Evolutionary conservation across 1,139 yeast species (phyloP), one percentile per base, ranked within the genome.

Genomic region (Magnusiomyces paraingens): DNA sequence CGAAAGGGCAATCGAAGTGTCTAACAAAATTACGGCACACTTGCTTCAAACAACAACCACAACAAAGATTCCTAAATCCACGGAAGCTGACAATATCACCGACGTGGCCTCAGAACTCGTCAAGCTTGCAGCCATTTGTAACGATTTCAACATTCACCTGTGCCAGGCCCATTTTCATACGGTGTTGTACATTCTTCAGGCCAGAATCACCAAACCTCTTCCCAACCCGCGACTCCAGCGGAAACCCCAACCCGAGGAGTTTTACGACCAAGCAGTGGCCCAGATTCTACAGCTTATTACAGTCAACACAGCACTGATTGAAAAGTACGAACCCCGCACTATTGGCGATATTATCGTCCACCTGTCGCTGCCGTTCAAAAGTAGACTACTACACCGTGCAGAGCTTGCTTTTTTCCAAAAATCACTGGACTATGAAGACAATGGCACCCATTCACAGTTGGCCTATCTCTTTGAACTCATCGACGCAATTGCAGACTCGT

Each of bases 111-210:
- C 32, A 4, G 63, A 65, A 15, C 52, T 66, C 29, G 38, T 54
- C 17, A 53, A 51, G n/a, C 42, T 66, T 3, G 47, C 64, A 26
- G 59, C 57, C 15, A 45, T 50, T 1, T 67, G 73, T n/a, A 74
- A 78, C 57, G 82, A 79, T 52, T 81, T 81, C 64, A 82, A 80
- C 61, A 62, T 83, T 35, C 77, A 82, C 0, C 61, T 81, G 1
- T 72, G 75, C 52, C 88, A 83, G 61, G 64, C 81, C 20, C 64
- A 81, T n/a, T 63, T 74, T 54, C 70, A 70, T 42, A 40, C 39
- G 17, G 17, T 26, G 6, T 17, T 48, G 29, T 22, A 36, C 12
- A 26, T 26, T 26, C 32, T 26, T 8, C 32, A 26, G 32, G 32
- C 32, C 32, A 26, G 32, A 26, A 26, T 26, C 32, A 26, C 32